Evolutionary conservation across 495 filamentous ascomycete genomes (phyloP).

Genomic region (Pyrenopolyporus hunteri): DNA sequence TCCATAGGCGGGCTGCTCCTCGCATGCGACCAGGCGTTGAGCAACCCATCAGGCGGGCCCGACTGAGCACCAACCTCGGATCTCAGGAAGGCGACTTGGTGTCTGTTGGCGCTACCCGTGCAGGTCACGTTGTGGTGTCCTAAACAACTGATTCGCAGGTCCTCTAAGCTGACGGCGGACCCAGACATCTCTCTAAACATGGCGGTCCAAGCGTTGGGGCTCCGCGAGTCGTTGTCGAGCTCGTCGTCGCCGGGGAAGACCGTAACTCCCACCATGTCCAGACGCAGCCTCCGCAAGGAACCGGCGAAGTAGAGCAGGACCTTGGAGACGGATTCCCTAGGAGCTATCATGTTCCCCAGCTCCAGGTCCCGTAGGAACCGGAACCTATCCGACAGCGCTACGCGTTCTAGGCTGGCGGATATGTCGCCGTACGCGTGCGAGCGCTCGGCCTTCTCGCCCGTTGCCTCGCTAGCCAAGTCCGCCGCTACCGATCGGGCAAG

Average conservation of each 20-base stretch:
- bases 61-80: constrained; percentile 29
- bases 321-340: constrained; percentile 15
- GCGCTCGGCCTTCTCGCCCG: neutral
- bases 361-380: constrained; percentile 17
- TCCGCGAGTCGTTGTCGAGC: constrained; percentile 27
- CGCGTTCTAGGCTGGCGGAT: neutral
- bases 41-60: constrained; percentile 10
- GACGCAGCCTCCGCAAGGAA: constrained; percentile 22
- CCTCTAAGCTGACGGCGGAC: constrained; percentile 16
- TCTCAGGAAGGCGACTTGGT: constrained; percentile 35
- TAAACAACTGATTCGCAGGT: constrained; percentile 10
- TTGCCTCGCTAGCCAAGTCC: constrained; percentile 10
- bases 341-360: constrained; percentile 29
- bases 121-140: constrained; percentile 30
- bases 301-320: constrained; percentile 14
- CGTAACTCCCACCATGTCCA: constrained; percentile 21
- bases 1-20: constrained; percentile 14
- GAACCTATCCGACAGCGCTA: constrained; percentile 6
- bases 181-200: constrained; percentile 27
- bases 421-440: neutral
- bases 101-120: constrained; percentile 17
- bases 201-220: constrained; percentile 34
- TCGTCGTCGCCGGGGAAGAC: constrained; percentile 25
- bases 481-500: constrained; percentile 20
- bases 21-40: constrained; percentile 24